Conservation (phyloP, 495 filamentous ascomycete species). For the Penicillium cinerascens region DNA sequence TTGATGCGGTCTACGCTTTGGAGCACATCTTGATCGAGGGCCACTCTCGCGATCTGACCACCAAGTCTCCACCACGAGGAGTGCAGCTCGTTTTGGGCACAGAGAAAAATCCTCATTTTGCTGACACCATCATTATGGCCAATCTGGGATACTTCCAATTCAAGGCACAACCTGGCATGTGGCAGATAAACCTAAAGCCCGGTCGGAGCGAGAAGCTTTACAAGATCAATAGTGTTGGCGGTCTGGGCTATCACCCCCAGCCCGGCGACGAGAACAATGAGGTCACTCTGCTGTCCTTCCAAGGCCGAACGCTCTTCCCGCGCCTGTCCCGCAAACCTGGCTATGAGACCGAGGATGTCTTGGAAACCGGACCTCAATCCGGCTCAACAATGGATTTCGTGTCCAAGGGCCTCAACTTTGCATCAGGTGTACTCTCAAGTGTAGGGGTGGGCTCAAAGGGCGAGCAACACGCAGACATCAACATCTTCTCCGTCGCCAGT, state of each 20-base stretch:
- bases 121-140: slow-evolving; percentile 99
- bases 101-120: slow-evolving; percentile 69
- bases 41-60: slow-evolving; percentile 80
- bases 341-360: slow-evolving; percentile 81
- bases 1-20: slow-evolving; percentile 88
- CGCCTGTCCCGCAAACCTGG: slow-evolving; percentile 78
- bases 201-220: slow-evolving; percentile 85
- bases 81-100: slow-evolving; percentile 87
- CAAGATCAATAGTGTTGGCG: slow-evolving; percentile 82
- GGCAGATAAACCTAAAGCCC: slow-evolving; percentile 78
- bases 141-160: slow-evolving; percentile 99
- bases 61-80: slow-evolving; percentile 74
- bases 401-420: slow-evolving; percentile 72
- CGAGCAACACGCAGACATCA: slow-evolving; percentile 85
- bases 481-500: slow-evolving; percentile 98
- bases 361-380: slow-evolving; percentile 55
- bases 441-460: slow-evolving; percentile 49
- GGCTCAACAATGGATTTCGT: slow-evolving; percentile 58
- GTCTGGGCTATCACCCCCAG: slow-evolving; percentile 65
- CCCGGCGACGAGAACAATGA: slow-evolving; percentile 76
- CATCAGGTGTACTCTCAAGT: slow-evolving; percentile 69
- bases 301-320: slow-evolving; percentile 88
- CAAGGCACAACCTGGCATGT: slow-evolving; percentile 94
- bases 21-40: slow-evolving; percentile 96
- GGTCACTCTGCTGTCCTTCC: slow-evolving; percentile 86